Evolutionary conservation across 192 early-diverging fungal species (phyloP).

Genomic region (Coemansia furcata): DNA sequence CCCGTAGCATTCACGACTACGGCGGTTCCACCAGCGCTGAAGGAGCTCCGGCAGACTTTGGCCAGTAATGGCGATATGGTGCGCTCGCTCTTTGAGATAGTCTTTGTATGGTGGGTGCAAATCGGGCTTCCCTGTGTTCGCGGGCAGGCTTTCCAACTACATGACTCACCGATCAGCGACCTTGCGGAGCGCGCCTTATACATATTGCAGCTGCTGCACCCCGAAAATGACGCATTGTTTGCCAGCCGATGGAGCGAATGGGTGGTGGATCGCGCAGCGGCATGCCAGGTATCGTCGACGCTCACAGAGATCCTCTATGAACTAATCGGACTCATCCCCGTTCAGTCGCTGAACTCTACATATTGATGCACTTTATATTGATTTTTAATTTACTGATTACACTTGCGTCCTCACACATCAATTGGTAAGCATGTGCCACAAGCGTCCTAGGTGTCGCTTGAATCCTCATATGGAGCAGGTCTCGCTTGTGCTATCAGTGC

Average conservation of each 20-base stretch:
- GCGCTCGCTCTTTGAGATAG: conserved; percentile 39
- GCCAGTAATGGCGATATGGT: conserved; percentile 21
- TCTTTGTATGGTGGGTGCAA: conserved; percentile 39
- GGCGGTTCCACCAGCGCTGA: conserved; percentile 25
- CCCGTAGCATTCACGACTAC: conserved; percentile 19
- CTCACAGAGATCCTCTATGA: conserved; percentile 42
- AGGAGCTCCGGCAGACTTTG: conserved; percentile 25
- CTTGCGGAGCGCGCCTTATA: conserved; percentile 49
- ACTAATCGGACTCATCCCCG: conserved; percentile 34
- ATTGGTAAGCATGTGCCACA: background rate
- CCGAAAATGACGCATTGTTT: conserved; percentile 43
- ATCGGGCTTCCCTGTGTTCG: conserved; percentile 17
- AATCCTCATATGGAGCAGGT: background rate
- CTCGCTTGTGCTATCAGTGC: too few relatives aligned
- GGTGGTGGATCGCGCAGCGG: conserved; percentile 35
- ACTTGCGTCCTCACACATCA: background rate
- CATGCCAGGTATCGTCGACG: conserved; percentile 6
- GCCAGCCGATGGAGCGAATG: conserved; percentile 32
- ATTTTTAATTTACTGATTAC: background rate
- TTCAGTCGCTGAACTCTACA: conserved; percentile 14
- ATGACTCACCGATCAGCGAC: conserved; percentile 38
- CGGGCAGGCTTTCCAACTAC: conserved; percentile 3
- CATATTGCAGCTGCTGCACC: conserved; percentile 46
- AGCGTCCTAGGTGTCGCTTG: too few relatives aligned
- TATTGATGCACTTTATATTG: background rate